These are phyloP conservation scores for Hibiscus syriacus DNA, from an alignment of 345 rosid genomes.

Conservation along the genomic window DNA sequence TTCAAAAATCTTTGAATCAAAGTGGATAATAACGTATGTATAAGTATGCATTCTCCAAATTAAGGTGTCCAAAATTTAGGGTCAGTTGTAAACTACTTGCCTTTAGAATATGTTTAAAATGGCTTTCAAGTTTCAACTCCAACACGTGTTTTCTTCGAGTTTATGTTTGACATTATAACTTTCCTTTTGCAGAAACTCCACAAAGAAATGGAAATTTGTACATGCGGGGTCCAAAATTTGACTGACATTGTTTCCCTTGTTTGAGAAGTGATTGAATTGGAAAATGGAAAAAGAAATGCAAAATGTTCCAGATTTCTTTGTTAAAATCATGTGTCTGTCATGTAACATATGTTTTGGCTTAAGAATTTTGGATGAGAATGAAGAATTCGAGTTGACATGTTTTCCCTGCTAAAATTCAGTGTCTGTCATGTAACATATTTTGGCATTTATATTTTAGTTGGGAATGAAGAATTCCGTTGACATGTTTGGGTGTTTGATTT, in stretches of 20 bases:
- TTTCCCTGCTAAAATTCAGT: neutral
- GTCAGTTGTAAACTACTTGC: too few relatives aligned
- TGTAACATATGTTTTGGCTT: neutral
- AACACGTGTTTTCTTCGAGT: neutral
- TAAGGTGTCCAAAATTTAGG: too few relatives aligned
- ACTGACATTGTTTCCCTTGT: neutral
- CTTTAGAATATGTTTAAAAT: too few relatives aligned
- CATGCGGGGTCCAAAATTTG: slow-evolving; percentile 40
- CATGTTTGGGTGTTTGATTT: too few relatives aligned
- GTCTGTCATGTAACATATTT: neutral
- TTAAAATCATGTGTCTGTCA: neutral
- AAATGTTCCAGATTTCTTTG: neutral
- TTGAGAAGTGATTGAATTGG: neutral
- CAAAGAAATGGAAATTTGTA: slow-evolving; percentile 59
- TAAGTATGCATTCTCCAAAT: too few relatives aligned
- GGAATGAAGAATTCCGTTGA: too few relatives aligned
- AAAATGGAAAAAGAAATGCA: too few relatives aligned
- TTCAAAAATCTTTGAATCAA: too few relatives aligned
- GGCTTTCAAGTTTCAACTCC: neutral
- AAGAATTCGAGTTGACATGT: neutral
- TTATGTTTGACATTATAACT: neutral
- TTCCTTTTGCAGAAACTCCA: slow-evolving; percentile 53
- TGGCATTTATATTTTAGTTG: neutral
- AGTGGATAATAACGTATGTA: too few relatives aligned
- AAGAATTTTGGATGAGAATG: neutral